Conservation (phyloP, 805 yeast species). For the Hanseniaspora vineae region DNA sequence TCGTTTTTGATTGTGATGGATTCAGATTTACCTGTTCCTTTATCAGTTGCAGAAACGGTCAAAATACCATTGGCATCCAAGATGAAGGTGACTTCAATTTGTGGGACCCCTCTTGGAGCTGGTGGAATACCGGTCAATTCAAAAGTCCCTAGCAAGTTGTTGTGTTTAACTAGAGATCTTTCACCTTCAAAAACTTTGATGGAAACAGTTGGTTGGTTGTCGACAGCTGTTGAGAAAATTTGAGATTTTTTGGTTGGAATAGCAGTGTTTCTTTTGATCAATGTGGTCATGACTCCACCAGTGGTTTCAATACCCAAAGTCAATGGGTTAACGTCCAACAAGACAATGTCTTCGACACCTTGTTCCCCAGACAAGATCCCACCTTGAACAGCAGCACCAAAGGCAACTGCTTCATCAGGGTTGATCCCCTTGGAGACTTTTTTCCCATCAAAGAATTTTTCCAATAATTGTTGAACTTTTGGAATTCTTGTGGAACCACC, state of each 20-base stretch:
- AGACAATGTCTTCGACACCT: slow-evolving; percentile 79
- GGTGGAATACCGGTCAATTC: slow-evolving; percentile 82
- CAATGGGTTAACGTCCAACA: slow-evolving; percentile 87
- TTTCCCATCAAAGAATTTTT: slow-evolving; percentile 84
- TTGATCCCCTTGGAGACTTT: slow-evolving; percentile 94
- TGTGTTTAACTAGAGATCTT: slow-evolving; percentile 88
- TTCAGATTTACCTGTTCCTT: slow-evolving; percentile 88
- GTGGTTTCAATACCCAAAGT: slow-evolving; percentile 94
- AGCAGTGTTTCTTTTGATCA: slow-evolving; percentile 88
- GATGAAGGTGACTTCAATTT: slow-evolving; percentile 80
- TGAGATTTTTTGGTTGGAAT: slow-evolving; percentile 94
- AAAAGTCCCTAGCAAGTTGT: slow-evolving; percentile 78
- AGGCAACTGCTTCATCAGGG: slow-evolving; percentile 99
- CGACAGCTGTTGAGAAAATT: slow-evolving; percentile 91
- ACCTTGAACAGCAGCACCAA: slow-evolving; percentile 99
- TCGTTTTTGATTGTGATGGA: slow-evolving; percentile 87
- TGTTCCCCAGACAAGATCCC: slow-evolving; percentile 95
- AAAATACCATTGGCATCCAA: slow-evolving; percentile 79
- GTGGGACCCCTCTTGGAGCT: slow-evolving; percentile 87
- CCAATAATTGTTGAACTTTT: slow-evolving; percentile 88
- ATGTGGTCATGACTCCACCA: slow-evolving; percentile 95
- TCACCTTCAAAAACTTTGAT: slow-evolving; percentile 95
- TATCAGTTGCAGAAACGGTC: slow-evolving; percentile 78
- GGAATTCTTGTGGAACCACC: slow-evolving; percentile 99
- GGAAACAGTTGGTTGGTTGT: slow-evolving; percentile 90